A percentile compares a stretch with the other conserved stretches of the same genome.
Conservation (phyloP, 176 grass and related monocot species). For the Eleusine indica region DNA sequence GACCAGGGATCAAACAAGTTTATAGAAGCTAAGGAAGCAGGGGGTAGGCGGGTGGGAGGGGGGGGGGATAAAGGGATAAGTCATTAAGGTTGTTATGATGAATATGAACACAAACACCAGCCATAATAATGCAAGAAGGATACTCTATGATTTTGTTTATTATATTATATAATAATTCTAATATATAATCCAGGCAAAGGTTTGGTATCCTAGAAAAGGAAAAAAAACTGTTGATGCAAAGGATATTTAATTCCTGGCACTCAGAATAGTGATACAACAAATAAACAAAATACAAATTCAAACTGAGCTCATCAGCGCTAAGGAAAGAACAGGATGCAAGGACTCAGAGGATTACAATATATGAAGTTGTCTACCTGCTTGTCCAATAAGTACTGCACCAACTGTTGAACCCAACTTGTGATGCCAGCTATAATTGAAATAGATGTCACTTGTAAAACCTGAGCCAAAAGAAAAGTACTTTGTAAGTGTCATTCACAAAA, state of each 20-base stretch:
- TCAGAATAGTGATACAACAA: not conserved
- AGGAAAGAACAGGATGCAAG: not conserved
- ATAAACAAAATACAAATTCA: not conserved
- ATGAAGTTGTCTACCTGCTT: constrained; percentile 43
- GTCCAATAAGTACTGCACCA: constrained; percentile 54
- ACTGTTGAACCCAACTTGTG: constrained; percentile 29
- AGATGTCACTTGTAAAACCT: constrained; percentile 33
- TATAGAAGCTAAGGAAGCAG: not conserved
- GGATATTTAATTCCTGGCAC: not conserved
- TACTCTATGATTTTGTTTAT: not conserved
- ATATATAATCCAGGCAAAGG: not conserved
- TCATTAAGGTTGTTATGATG: not conserved
- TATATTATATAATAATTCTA: not conserved
- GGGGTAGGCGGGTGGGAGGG: too few relatives aligned
- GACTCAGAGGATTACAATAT: not conserved
- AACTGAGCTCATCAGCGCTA: not conserved
- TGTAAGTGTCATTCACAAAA: not conserved
- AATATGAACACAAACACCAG: not conserved
- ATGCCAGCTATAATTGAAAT: constrained; percentile 30
- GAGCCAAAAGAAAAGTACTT: not conserved
- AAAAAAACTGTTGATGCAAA: not conserved
- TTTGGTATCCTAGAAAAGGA: not conserved
- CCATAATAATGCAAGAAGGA: not conserved
- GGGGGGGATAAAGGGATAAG: not conserved
- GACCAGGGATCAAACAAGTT: not conserved